phyloP scores from a whole-genome alignment of 2,329 filamentous ascomycete genomes.

The Aspergillus viridinutans region DNA sequence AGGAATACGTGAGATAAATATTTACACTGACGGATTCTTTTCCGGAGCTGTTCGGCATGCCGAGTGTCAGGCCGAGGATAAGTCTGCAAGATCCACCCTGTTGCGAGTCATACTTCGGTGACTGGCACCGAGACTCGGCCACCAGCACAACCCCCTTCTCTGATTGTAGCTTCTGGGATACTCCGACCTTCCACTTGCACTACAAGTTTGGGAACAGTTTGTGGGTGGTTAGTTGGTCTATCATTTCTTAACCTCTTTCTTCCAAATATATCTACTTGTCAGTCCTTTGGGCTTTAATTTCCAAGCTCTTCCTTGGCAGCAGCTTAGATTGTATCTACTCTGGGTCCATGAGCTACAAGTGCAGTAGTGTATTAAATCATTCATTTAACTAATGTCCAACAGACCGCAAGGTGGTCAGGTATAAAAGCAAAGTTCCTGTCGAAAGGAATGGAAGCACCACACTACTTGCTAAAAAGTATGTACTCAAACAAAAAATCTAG shows the following conservation, averaged over 20 bases:
- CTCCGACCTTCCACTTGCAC: too few species aligned
- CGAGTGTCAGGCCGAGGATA: slow-evolving; percentile 12
- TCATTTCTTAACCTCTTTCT: too few species aligned
- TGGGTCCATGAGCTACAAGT: too few species aligned
- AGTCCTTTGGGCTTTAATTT: too few species aligned
- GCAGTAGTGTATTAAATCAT: neutral
- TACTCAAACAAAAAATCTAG: neutral
- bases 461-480: slow-evolving; percentile 4
- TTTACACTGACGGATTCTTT: slow-evolving; percentile 5
- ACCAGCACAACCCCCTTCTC: too few species aligned
- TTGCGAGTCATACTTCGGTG: neutral
- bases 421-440: neutral
- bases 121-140: neutral
- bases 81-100: neutral
- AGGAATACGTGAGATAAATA: neutral
- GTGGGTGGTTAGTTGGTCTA: too few species aligned
- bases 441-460: neutral
- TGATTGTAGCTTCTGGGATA: too few species aligned
- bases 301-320: neutral
- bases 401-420: neutral
- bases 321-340: too few species aligned
- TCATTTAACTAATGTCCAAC: neutral
- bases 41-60: slow-evolving; percentile 11
- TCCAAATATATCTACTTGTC: too few species aligned
- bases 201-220: too few species aligned